Evolutionary conservation across 768 basidiomycete species (phyloP), one percentile per base, ranked within the genome.

Genomic region (Exidia glandulosa): DNA sequence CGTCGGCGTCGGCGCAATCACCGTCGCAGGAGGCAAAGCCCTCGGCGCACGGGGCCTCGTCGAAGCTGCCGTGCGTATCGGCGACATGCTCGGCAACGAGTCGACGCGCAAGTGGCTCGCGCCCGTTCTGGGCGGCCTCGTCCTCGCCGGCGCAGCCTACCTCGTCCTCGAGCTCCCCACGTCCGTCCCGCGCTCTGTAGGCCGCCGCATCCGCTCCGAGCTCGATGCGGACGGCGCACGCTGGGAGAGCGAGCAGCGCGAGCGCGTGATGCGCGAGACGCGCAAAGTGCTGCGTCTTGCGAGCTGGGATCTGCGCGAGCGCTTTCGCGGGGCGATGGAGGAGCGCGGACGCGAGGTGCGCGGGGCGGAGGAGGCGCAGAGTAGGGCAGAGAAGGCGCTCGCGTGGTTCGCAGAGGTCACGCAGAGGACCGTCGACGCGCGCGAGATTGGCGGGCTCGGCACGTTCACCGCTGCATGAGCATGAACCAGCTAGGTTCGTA

Each of bases 201-300:
- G 96, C 10, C 80, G 92, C 59, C 82, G 92, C 58, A 83, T 98
- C 60, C 81, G 81, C 62, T 76, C 82, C 2, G 79, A 84, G 2
- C 79, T 96, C 7, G 66, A 79, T 52, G 77, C 83, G 57, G 68
- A 69, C n/a, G 71, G 76, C n/a, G n/a, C n/a, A n/a, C n/a, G n/a
- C 32, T 93, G 86, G 67, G 79, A 87, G 32, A 81, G 85, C 59
- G 76, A 74, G 2, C 86, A 97, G 67, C 79, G 82, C 2, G 78
- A 75, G 47, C 78, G 95, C 25, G 79, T 97, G 41, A 76, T 83
- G 57, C 77, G 84, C 36, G 95, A 98, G 79, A 90, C 92, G 27
- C 81, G 95, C 66, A 97, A 97, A 75, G 95, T 99, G 52, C 75
- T 99, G 61, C 79, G 94, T 55, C 71, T 93, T 31, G 94, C 90